Evolutionary conservation across 495 filamentous ascomycete genomes (phyloP), one percentile per base, ranked within the genome.

Genomic region (Venustampulla echinocandica): DNA sequence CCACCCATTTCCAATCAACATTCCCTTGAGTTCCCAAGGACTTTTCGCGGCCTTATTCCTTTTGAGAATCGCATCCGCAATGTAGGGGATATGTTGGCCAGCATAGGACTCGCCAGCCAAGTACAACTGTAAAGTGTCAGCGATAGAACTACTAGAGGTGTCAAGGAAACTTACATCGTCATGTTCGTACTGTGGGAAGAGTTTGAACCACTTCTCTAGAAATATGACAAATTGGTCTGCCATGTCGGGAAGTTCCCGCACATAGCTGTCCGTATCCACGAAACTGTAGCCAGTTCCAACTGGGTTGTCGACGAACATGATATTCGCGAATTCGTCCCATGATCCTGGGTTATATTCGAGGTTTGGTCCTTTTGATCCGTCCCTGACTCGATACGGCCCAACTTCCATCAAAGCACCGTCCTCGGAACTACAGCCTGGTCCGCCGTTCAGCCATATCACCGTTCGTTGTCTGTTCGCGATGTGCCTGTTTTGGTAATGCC

Each of bases 351-450:
- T 98, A 56, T 89, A 86, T 46, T 72, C 69, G 32, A 98, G 65
- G 0, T 74, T 82, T 10, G 77, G 68, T 41, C 89, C 73, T 22
- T 69, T 59, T n/a, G 46, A 47, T 24, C 44, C 50, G 48, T 93
- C 79, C 56, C 85, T 84, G 30, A 98, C 61, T 45, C 92, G 74
- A 60, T 95, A 98, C 1, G 92, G 92, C 0, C 92, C 92, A 52
- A 98, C 80, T 61, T 98, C 92, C 92, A 98, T 97, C 69, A 98
- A 60, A 19, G 90, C 88, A 42, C 92, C 92, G 58, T 98, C 92
- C 78, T 94, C 89, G 11, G 88, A 95, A 62, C 88, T 95, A 63
- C 92, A 98, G 10, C 92, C 92, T 0, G 92, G 92, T 0, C 92
- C 92, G 25, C 92, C 92, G 61, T 98, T 98, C 33, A 98, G 68